Evolutionary conservation across 441 rosid genomes (phyloP), one percentile per base, ranked within the genome.

Genomic region (Gossypium lobatum): DNA sequence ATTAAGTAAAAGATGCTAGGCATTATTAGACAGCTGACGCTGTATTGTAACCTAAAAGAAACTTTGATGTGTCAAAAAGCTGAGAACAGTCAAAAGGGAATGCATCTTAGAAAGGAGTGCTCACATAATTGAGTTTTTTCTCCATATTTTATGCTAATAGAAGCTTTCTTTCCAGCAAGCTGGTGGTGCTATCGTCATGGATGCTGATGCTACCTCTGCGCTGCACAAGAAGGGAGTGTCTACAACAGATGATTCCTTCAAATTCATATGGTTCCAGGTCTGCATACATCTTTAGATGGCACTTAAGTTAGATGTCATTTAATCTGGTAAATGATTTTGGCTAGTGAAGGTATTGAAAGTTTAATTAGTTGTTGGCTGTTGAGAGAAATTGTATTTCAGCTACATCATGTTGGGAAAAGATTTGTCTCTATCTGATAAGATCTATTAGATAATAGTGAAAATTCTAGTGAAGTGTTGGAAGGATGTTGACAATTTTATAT

Each of bases 181-280:
- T 85, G 96, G 97, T 82, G 98, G 88, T 54, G 84, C 91, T 76
- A 88, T 93, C 77, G 85, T 83, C 74, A 89, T 96, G 98, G 94
- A 91, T 86, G 99, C 93, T 76, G 95, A 95, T 84, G 97, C 98
- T 72, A 95, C 98, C 25, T 87, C 95, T 76, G 78, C 87, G 21
- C 76, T 69, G 82, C 93, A 89, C 80, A 87, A 79, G 89, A 85
- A 80, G 75, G 97, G 89, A 61, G 85, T 93, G 46, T 73, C 80
- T 72, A 78, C 87, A n/a, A 92, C 98, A 20, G 85, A 93, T 68
- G 98, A 96, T 82, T 89, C 95, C 84, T 87, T 65, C 75, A 96
- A 93, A 79, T 93, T 83, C 79, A 80, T 76, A 72, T 92, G 98
- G 97, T 86, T 86, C 82, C 83, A 91, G 96, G 98, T 95, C 37